Evolutionary conservation across 192 early-diverging fungal genomes (phyloP).

Genomic region (Dissophora ornata): DNA sequence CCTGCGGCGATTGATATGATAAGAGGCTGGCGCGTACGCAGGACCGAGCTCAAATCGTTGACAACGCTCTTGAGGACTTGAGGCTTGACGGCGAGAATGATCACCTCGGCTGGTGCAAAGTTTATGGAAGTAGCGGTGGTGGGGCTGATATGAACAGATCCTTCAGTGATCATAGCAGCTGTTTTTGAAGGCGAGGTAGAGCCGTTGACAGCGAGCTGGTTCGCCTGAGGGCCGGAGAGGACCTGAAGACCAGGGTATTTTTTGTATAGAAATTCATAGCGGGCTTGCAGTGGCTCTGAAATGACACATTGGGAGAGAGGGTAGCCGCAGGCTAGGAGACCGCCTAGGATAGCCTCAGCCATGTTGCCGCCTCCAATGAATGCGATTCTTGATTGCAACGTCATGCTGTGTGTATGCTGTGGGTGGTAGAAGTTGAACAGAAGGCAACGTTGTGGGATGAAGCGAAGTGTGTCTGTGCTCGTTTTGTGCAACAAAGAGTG

Average conservation of each 20-base stretch:
- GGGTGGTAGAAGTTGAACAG: too few relatives aligned
- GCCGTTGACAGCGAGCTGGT: slow-evolving; percentile 69
- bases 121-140: slow-evolving; percentile 19
- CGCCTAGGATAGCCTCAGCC: slow-evolving; percentile 92
- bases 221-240: slow-evolving; percentile 62
- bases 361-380: slow-evolving; percentile 97
- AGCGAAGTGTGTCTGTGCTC: too few relatives aligned
- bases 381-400: slow-evolving; percentile 55
- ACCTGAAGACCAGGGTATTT: slow-evolving; percentile 72
- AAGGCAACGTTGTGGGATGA: too few relatives aligned
- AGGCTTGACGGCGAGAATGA: slow-evolving; percentile 92
- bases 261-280: slow-evolving; percentile 68
- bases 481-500: too few relatives aligned
- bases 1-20: slow-evolving; percentile 93
- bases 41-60: slow-evolving; percentile 59
- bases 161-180: slow-evolving; percentile 22
- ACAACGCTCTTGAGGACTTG: slow-evolving; percentile 85
- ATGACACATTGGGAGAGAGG: slow-evolving; percentile 75
- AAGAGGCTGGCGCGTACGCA: slow-evolving; percentile 69
- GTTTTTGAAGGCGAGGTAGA: slow-evolving; percentile 21
- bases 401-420: neutral
- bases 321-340: slow-evolving; percentile 82
- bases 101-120: slow-evolving; percentile 67
- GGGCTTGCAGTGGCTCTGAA: slow-evolving; percentile 80
- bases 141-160: slow-evolving; percentile 35